Base-by-base conservation (phyloP, 2,329 filamentous ascomycete genomes). In the Cytospora paraplurivora region DNA sequence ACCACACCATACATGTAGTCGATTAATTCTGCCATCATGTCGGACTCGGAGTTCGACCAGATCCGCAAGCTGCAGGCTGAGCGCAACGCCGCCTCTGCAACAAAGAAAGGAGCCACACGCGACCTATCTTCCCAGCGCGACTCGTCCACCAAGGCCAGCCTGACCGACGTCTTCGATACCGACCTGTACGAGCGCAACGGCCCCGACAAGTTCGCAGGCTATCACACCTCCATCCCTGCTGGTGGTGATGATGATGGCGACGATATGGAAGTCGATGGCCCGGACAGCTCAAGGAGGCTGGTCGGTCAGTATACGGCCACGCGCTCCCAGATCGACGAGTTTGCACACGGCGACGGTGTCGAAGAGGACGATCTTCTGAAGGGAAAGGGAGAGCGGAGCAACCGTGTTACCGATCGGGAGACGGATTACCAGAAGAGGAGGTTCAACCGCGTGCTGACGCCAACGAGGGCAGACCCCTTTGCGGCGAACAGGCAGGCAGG, bases 391-490 rank as follows among this genome's bases (percentile, higher is more conserved):
- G 95, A 98, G 81, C 91, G 94, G 78, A 91, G 92, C 75, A 93
- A 90, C 63, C 89, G 94, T 71, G 98, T 99, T 73, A 83, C 89
- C 66, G 94, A 96, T 74, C 90, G 95, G 72, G 94, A 98, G 81
- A 96, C 93, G 67, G 94, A 98, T 73, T 99, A 99, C 75, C 96
- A 99, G 78, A 97, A 96, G 79, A 91, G 93, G 69, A 88, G 93
- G 65, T 96, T 96, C 76, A 89, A 97, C 74, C 92, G 95, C 66
- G 88, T 86, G 59, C 82, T 98, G 67, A 95, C 92, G 27, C 93
- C 93, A 5, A 93, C 91, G 10, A 88, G 92, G 72, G 91, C 88
- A 66, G 93, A 97, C 74, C 89, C 92, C 0, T 96, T 96, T 72
- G 90, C 91, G 33, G 86, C 88, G 67, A 91, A 93, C 72, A 81